A percentile compares a stretch with the other conserved stretches of the same genome.
Conservation (phyloP, 768 basidiomycete genomes). For the Trametes villosa region DNA sequence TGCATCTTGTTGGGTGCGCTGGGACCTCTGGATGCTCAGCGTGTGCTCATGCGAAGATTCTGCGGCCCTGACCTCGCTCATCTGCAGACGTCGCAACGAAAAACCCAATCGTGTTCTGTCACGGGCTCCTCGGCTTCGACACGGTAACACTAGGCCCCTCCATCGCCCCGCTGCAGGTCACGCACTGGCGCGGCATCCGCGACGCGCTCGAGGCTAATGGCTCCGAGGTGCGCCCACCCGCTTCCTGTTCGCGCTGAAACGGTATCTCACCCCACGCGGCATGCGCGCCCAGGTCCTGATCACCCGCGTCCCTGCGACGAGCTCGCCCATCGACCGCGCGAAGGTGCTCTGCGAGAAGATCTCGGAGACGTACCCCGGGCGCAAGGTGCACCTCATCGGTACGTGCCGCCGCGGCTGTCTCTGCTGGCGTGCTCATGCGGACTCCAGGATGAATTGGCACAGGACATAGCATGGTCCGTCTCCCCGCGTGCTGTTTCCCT, state of each 20-base stretch:
- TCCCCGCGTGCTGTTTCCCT: background rate
- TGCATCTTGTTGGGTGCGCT: too few relatives aligned
- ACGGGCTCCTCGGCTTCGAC: slow-evolving; percentile 91
- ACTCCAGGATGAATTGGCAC: slow-evolving; percentile 21
- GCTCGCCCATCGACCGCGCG: slow-evolving; percentile 86
- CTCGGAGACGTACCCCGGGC: slow-evolving; percentile 77
- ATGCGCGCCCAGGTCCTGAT: slow-evolving; percentile 63
- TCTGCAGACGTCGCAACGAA: slow-evolving; percentile 71
- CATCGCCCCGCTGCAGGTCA: slow-evolving; percentile 81
- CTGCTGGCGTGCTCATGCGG: slow-evolving; percentile 33
- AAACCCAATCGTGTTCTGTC: slow-evolving; percentile 93
- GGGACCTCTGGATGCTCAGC: too few relatives aligned
- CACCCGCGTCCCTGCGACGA: slow-evolving; percentile 92
- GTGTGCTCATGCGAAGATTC: too few relatives aligned
- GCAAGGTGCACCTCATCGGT: slow-evolving; percentile 88
- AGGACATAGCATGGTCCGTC: slow-evolving; percentile 78
- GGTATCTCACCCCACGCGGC: background rate
- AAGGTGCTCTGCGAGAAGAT: slow-evolving; percentile 87
- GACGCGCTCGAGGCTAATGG: slow-evolving; percentile 91
- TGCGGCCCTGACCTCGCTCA: too few relatives aligned
- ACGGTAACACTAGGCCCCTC: slow-evolving; percentile 77
- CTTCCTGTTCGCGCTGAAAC: background rate
- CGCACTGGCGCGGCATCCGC: slow-evolving; percentile 96
- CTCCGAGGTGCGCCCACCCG: slow-evolving; percentile 49
- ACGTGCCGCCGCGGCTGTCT: slow-evolving; percentile 26